Conservation (phyloP, 805 yeast species). For the Schizosaccharomyces pombe region ASM294v3 CU329670.1:927001-927500, state of each 20-base stretch:
- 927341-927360: conserved; percentile 45
- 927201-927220: conserved; percentile 73
- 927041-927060: conserved; percentile 56
- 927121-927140: conserved; percentile 63
- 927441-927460: neutral
- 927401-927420: too few species aligned
- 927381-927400: too few species aligned
- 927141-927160: conserved; percentile 27
- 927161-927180: conserved; percentile 69
- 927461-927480: neutral
- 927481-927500: neutral
- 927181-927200: conserved; percentile 88
- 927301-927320: conserved; percentile 66
- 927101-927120: conserved; percentile 95
- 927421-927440: too few species aligned
- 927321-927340: conserved; percentile 45
- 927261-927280: conserved; percentile 41
- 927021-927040: conserved; percentile 75
- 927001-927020: conserved; percentile 64
- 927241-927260: conserved; percentile 53
- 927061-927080: conserved; percentile 89
- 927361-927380: conserved; percentile 38
- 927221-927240: conserved; percentile 77
- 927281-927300: conserved; percentile 88
- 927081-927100: conserved; percentile 88